A percentile compares a stretch with the other conserved stretches of the same genome.
Conservation (phyloP, 805 yeast genomes). For the Metschnikowia kofuensis region DNA sequence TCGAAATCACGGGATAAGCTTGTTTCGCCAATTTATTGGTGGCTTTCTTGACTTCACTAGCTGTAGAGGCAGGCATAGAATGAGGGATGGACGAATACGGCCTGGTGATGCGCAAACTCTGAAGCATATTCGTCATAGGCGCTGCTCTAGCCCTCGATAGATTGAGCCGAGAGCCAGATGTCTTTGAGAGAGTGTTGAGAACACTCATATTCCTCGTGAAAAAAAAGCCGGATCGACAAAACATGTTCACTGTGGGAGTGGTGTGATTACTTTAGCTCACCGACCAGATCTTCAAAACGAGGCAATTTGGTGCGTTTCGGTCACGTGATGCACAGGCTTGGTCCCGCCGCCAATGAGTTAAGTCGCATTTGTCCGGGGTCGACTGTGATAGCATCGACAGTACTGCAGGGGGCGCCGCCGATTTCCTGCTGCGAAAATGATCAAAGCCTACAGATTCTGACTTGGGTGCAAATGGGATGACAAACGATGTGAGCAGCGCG, state of each 20-base stretch:
- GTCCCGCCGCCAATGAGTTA: neutral
- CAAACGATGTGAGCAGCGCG: neutral
- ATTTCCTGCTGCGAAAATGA: neutral
- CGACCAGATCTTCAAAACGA: neutral
- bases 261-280: neutral
- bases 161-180: slow-evolving; percentile 19
- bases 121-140: slow-evolving; percentile 10
- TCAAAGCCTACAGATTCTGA: neutral
- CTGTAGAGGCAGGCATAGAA: neutral
- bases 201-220: slow-evolving; percentile 54
- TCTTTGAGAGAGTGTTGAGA: slow-evolving; percentile 28
- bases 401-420: neutral
- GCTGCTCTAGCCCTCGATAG: slow-evolving; percentile 10
- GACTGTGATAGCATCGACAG: neutral
- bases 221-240: slow-evolving; percentile 55
- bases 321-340: neutral
- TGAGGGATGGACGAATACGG: slow-evolving; percentile 7
- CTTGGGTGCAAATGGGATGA: neutral
- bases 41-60: neutral
- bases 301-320: no score
- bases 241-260: slow-evolving; percentile 13
- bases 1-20: slow-evolving; percentile 19
- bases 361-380: neutral
- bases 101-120: slow-evolving; percentile 1
- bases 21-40: slow-evolving; percentile 1